These are phyloP conservation scores for Brettanomyces bruxellensis DNA, from an alignment of 805 yeast species.

Conservation along the genomic window DNA sequence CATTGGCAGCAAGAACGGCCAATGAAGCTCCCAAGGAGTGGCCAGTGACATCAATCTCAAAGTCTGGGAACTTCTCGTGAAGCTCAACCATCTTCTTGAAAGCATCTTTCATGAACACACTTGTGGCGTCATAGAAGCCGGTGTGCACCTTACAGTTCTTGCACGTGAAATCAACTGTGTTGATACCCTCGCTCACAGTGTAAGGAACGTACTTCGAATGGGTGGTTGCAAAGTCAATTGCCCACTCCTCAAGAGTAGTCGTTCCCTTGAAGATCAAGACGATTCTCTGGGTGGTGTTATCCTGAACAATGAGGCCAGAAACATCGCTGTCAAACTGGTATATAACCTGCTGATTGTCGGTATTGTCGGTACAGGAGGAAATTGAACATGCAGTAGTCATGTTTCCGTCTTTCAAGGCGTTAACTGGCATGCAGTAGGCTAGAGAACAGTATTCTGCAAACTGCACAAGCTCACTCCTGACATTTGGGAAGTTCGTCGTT, in stretches of 20 bases:
- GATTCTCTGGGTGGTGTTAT: constrained; percentile 33
- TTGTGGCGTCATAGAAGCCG: constrained; percentile 48
- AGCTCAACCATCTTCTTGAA: constrained; percentile 28
- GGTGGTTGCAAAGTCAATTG: constrained; percentile 42
- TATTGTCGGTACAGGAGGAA: constrained; percentile 19
- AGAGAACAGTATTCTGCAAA: constrained; percentile 25
- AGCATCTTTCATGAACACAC: constrained; percentile 30
- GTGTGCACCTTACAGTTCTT: constrained; percentile 48
- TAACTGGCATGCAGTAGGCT: constrained; percentile 25
- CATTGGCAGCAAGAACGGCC: constrained; percentile 55
- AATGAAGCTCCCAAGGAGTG: constrained; percentile 68
- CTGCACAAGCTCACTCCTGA: constrained; percentile 1
- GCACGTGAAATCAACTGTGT: constrained; percentile 27
- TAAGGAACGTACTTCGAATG: constrained; percentile 40
- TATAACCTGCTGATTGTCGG: constrained; percentile 26
- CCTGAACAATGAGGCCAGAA: constrained; percentile 46
- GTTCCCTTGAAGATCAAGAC: constrained; percentile 58
- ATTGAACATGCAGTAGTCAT: constrained; percentile 27
- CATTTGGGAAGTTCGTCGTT: neutral
- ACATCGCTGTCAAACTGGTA: constrained; percentile 38
- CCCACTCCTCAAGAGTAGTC: constrained; percentile 52
- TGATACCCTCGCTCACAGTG: constrained; percentile 9
- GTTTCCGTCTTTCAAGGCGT: constrained; percentile 14
- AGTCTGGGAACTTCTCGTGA: constrained; percentile 33
- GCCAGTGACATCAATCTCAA: constrained; percentile 48